Evolutionary conservation across 495 filamentous ascomycete species (phyloP).

Genomic region (Penicillium bovifimosum): DNA sequence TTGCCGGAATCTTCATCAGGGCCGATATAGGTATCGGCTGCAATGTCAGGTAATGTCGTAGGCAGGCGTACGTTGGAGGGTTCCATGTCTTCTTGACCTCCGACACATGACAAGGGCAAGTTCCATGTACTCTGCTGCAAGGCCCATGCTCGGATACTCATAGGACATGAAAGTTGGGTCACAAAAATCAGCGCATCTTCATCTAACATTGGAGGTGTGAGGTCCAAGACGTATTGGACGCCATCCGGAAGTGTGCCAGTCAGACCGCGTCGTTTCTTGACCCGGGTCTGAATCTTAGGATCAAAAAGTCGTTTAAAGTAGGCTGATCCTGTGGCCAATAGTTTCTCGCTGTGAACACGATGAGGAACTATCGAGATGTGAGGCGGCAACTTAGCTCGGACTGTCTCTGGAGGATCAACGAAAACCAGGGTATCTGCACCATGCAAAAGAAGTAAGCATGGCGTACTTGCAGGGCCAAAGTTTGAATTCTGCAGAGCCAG

Average conservation of each 20-base stretch:
- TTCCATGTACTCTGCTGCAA: constrained; percentile 38
- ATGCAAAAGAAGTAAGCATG: constrained; percentile 28
- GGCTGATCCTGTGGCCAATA: constrained; percentile 42
- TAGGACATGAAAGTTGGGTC: constrained; percentile 53
- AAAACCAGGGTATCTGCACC: constrained; percentile 51
- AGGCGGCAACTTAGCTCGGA: constrained; percentile 16
- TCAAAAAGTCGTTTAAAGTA: constrained; percentile 46
- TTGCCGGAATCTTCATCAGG: background rate
- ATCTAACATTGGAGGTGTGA: constrained; percentile 54
- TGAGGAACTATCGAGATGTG: constrained; percentile 27
- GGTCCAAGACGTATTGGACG: constrained; percentile 55
- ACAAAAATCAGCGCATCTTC: constrained; percentile 54
- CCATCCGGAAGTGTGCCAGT: constrained; percentile 28
- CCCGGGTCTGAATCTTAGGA: constrained; percentile 26
- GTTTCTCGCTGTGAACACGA: constrained; percentile 40
- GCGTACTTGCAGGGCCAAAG: background rate
- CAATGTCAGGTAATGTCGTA: background rate
- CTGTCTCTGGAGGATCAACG: constrained; percentile 40
- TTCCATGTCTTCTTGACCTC: constrained; percentile 31
- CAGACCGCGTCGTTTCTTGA: constrained; percentile 29
- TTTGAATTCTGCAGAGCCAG: background rate
- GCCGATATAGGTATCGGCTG: background rate
- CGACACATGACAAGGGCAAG: constrained; percentile 35
- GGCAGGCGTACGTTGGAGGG: background rate
- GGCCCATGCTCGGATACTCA: constrained; percentile 44